Conservation (phyloP, 2,329 filamentous ascomycete species). For the Microsporum canis region DNA sequence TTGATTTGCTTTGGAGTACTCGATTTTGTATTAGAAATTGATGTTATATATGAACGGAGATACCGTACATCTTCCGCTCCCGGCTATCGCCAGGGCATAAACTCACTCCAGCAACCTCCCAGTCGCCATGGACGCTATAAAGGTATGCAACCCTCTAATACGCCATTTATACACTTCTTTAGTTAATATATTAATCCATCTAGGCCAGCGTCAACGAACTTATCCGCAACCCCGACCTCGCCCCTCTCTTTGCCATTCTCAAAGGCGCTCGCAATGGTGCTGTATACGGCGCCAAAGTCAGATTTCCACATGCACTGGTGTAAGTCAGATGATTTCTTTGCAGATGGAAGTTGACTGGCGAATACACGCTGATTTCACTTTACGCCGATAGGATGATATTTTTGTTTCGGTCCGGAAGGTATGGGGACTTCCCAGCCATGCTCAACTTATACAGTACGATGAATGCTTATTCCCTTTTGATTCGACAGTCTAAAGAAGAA, state of each 20-base stretch:
- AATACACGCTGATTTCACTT: slow-evolving; percentile 14
- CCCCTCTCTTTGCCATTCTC: slow-evolving; percentile 70
- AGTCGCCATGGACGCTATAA: neutral
- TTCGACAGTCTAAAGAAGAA: slow-evolving; percentile 58
- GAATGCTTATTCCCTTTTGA: slow-evolving; percentile 9
- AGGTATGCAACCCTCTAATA: neutral
- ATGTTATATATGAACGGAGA: neutral
- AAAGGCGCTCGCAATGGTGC: slow-evolving; percentile 95
- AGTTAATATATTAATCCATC: neutral
- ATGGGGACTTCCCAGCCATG: slow-evolving; percentile 23
- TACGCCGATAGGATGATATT: slow-evolving; percentile 66
- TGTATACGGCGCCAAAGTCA: slow-evolving; percentile 93
- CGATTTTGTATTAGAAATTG: neutral
- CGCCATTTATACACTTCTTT: neutral
- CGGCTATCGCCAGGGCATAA: neutral
- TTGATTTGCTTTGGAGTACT: neutral
- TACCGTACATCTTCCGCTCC: neutral
- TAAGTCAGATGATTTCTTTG: slow-evolving; percentile 26
- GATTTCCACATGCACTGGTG: slow-evolving; percentile 95
- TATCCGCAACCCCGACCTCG: slow-evolving; percentile 71
- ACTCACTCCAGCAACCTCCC: neutral
- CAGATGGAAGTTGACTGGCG: neutral
- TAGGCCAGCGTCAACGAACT: slow-evolving; percentile 63
- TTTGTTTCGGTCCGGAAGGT: slow-evolving; percentile 85
- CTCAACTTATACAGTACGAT: neutral